Evolutionary conservation across 345 rosid species (phyloP).

Genomic region (Syzygium aqueum): DNA sequence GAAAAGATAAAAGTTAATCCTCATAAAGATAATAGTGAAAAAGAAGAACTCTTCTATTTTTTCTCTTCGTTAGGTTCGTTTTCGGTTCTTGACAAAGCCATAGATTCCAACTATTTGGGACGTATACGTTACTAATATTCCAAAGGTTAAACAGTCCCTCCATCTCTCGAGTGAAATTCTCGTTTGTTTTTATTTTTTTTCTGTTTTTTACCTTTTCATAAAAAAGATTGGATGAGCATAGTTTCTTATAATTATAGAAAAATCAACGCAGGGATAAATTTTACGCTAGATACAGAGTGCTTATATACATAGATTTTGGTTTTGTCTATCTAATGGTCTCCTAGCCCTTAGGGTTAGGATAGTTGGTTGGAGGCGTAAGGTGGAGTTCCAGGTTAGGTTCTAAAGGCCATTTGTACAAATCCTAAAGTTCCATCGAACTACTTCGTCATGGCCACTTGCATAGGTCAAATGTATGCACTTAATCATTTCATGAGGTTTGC

Average conservation of each 20-base stretch:
- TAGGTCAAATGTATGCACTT: background rate
- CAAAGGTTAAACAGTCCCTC: background rate
- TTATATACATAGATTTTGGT: background rate
- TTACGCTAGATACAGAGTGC: background rate
- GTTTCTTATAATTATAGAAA: background rate
- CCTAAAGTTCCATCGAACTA: too few relatives aligned
- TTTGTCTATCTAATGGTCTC: background rate
- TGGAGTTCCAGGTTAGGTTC: background rate
- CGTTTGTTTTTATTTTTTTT: background rate
- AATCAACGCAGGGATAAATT: background rate
- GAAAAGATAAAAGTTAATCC: background rate
- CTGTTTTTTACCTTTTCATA: accelerated
- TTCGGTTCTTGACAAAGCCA: background rate
- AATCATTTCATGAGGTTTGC: background rate
- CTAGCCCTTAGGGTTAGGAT: background rate
- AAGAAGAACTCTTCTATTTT: background rate
- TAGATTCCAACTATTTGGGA: background rate
- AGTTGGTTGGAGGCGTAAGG: background rate
- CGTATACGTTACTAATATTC: background rate
- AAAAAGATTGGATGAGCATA: background rate
- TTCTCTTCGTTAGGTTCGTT: background rate
- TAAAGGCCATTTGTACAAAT: background rate
- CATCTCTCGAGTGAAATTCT: background rate
- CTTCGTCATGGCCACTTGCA: background rate
- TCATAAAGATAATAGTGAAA: too few relatives aligned